Evolutionary conservation across 2,329 filamentous ascomycete genomes (phyloP).

Genomic region (Alternaria sp.): DNA sequence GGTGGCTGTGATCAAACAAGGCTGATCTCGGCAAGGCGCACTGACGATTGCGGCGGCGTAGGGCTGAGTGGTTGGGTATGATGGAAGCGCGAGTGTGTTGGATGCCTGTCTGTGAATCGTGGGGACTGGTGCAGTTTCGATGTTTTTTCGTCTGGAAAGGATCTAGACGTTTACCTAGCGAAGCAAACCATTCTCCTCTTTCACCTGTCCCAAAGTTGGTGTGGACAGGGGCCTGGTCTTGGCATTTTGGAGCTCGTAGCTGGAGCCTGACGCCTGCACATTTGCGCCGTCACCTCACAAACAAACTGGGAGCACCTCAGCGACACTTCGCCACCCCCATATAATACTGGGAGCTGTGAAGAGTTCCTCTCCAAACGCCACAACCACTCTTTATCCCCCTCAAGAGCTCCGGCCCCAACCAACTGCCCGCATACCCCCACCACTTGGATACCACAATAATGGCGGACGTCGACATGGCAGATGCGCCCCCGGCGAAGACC

Average conservation of each 20-base stretch:
- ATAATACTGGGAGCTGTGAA: slow-evolving; percentile 14
- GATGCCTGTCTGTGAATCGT: not conserved
- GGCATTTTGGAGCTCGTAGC: slow-evolving; percentile 21
- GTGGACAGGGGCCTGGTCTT: slow-evolving; percentile 21
- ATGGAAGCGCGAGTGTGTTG: slow-evolving; percentile 9
- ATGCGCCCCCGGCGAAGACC: slow-evolving; percentile 69
- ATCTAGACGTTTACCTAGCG: not conserved
- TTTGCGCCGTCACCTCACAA: slow-evolving; percentile 13
- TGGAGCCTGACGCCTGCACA: slow-evolving; percentile 26
- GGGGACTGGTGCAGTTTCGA: not conserved
- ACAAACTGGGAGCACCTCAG: not conserved
- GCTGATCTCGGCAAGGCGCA: slow-evolving; percentile 28
- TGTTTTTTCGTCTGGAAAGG: not conserved
- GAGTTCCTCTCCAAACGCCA: not conserved
- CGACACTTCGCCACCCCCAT: slow-evolving; percentile 18
- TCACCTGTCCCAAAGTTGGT: slow-evolving; percentile 7
- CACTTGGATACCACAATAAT: slow-evolving; percentile 60
- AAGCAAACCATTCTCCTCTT: not conserved
- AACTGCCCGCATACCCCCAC: slow-evolving; percentile 35
- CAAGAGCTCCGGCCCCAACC: slow-evolving; percentile 13
- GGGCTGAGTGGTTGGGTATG: slow-evolving; percentile 25
- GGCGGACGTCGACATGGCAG: slow-evolving; percentile 97
- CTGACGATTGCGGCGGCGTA: slow-evolving; percentile 33
- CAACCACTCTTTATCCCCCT: slow-evolving; percentile 4
- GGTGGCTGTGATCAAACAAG: slow-evolving; percentile 31